Conservation (phyloP, 2,329 filamentous ascomycete species). For the Alternaria alternata region DNA sequence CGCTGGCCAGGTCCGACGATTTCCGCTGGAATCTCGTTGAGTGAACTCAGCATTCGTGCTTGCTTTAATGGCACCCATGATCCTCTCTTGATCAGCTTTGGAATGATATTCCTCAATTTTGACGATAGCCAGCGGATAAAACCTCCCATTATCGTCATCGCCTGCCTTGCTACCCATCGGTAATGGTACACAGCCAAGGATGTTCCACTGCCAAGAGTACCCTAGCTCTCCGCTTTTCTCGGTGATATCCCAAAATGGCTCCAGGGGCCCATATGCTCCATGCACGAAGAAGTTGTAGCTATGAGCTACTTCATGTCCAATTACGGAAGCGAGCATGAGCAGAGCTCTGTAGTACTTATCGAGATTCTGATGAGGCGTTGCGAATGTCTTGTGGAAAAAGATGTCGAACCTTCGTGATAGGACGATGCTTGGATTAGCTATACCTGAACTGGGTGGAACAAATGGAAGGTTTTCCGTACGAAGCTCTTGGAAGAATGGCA, state of each 20-base stretch:
- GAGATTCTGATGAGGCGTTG: background rate
- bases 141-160: rapidly evolving
- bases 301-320: constrained; percentile 33
- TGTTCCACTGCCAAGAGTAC: constrained; percentile 23
- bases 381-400: background rate
- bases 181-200: constrained; percentile 14
- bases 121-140: background rate
- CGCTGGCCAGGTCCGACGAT: background rate
- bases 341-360: constrained; percentile 13
- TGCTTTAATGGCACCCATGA: background rate
- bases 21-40: background rate
- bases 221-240: constrained; percentile 26
- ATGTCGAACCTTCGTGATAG: background rate
- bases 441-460: background rate
- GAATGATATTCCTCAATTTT: background rate
- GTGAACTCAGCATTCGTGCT: background rate
- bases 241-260: constrained; percentile 21
- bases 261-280: background rate
- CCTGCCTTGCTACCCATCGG: background rate
- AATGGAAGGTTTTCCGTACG: background rate
- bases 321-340: constrained; percentile 23
- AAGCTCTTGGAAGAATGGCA: constrained; percentile 16
- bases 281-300: constrained; percentile 19
- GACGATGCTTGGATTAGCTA: background rate
- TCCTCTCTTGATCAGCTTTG: background rate